phyloP scores from a whole-genome alignment of 768 basidiomycete species.

The Pulveroboletus sp. region DNA sequence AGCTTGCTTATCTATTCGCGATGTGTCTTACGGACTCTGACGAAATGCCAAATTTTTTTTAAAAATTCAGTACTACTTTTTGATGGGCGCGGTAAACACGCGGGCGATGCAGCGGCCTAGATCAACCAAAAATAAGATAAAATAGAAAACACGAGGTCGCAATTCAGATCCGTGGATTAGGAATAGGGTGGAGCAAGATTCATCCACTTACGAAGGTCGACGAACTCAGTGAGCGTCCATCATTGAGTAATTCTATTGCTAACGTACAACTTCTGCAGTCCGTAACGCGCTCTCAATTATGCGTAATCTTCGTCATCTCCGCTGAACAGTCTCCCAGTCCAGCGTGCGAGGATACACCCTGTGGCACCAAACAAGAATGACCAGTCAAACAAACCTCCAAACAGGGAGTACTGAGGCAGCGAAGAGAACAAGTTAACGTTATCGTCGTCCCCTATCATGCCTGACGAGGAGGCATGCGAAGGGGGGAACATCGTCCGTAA shows the following conservation, averaged over 20 bases:
- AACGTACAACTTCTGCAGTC: conserved; percentile 7
- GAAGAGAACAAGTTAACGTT: conserved; percentile 62
- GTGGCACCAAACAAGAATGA: conserved; percentile 63
- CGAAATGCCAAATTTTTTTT: too few species aligned
- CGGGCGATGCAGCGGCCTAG: not conserved
- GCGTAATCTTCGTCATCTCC: conserved; percentile 16
- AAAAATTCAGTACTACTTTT: not conserved
- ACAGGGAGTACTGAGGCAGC: conserved; percentile 71
- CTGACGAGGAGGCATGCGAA: conserved; percentile 24
- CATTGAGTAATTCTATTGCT: not conserved
- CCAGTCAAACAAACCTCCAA: conserved; percentile 73
- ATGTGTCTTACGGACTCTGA: not conserved
- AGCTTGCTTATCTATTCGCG: conserved; percentile 11
- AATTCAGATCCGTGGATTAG: not conserved
- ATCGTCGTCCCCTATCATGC: conserved; percentile 5
- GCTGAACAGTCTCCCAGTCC: conserved; percentile 43
- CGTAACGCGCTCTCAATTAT: conserved; percentile 1
- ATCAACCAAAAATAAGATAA: not conserved
- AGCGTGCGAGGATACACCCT: conserved; percentile 46
- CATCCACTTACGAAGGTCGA: not conserved
- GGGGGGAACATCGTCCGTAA: conserved; percentile 79
- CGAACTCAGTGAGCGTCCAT: not conserved
- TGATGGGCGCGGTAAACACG: not conserved
- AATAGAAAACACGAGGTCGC: not conserved
- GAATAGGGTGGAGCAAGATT: not conserved